Evolutionary conservation across 352 stramenopile genomes (phyloP).

Genomic region (Globisporangium mamillatum): DNA sequence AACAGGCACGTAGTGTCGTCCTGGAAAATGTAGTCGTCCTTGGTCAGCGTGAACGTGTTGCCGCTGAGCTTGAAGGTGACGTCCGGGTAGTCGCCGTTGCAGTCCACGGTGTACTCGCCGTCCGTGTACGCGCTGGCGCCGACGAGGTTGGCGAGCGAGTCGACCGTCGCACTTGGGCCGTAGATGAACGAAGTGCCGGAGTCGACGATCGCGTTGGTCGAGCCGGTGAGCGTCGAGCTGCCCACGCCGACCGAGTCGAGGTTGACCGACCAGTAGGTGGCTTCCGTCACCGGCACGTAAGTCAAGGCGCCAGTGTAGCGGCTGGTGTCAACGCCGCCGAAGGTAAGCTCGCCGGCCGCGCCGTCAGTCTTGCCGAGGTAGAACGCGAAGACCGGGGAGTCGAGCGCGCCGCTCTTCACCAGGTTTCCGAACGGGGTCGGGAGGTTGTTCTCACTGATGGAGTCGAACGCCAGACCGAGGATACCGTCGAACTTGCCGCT

Average conservation of each 20-base stretch:
- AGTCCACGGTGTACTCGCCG: constrained; percentile 28
- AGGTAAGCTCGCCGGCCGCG: constrained; percentile 77
- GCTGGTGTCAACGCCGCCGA: constrained; percentile 71
- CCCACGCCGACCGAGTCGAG: constrained; percentile 69
- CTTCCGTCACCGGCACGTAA: constrained; percentile 82
- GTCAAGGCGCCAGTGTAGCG: constrained; percentile 94
- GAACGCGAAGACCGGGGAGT: constrained; percentile 94
- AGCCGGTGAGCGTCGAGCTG: constrained; percentile 42
- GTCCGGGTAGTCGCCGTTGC: no score
- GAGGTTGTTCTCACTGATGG: constrained; percentile 90
- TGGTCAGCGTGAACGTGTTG: no score
- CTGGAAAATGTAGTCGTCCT: no score
- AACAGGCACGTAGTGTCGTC: no score
- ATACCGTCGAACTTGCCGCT: constrained; percentile 98
- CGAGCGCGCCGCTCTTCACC: constrained; percentile 85
- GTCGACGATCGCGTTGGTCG: constrained; percentile 92
- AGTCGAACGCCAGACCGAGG: constrained; percentile 94
- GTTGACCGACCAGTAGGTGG: constrained; percentile 73
- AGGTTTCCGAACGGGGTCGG: constrained; percentile 94
- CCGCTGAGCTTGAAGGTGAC: no score
- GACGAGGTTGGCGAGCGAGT: constrained; percentile 77
- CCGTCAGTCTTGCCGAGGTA: constrained; percentile 87
- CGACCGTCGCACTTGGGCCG: constrained; percentile 88
- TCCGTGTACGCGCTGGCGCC: no score
- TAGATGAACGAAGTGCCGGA: constrained; percentile 95